Evolutionary conservation across 2,329 filamentous ascomycete species (phyloP).

Genomic region (Beauveria australis): DNA sequence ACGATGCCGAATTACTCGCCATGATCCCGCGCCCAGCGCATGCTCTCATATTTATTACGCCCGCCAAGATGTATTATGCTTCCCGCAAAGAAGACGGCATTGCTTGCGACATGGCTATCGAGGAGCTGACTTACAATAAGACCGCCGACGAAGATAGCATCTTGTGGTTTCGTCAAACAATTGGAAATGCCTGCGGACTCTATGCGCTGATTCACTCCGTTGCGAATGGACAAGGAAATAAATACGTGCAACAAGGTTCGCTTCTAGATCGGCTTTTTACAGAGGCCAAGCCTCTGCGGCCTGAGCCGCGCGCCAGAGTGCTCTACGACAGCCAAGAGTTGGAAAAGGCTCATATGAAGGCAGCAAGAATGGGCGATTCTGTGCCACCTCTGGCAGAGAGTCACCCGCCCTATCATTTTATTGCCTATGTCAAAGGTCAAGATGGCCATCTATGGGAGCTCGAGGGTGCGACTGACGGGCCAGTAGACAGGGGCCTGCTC

Average conservation of each 20-base stretch:
- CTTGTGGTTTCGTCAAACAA: conserved; percentile 80
- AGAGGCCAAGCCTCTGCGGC: conserved; percentile 53
- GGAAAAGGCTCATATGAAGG: conserved; percentile 64
- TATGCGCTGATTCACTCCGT: conserved; percentile 69
- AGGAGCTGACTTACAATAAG: conserved; percentile 24
- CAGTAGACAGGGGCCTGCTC: conserved; percentile 55
- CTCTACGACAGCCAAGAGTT: conserved; percentile 63
- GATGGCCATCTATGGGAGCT: conserved; percentile 67
- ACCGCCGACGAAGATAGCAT: conserved; percentile 48
- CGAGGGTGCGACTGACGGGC: conserved; percentile 67
- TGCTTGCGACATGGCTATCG: conserved; percentile 14
- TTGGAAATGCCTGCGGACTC: conserved; percentile 72
- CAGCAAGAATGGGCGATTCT: conserved; percentile 61
- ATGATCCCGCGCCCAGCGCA: conserved; percentile 65
- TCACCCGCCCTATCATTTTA: conserved; percentile 64
- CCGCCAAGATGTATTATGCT: conserved; percentile 43
- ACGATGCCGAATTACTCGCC: conserved; percentile 66
- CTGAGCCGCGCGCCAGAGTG: conserved; percentile 54
- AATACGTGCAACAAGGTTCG: conserved; percentile 44
- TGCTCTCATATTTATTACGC: conserved; percentile 74
- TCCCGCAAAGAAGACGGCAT: conserved; percentile 24
- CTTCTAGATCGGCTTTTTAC: conserved; percentile 50
- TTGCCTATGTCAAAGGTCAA: conserved; percentile 66
- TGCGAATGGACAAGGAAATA: conserved; percentile 56
- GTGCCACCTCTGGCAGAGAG: conserved; percentile 52